These are phyloP conservation scores for Cenchrus purpureus DNA, from an alignment of 176 grass and related monocot species.

Conservation along the genomic window DNA sequence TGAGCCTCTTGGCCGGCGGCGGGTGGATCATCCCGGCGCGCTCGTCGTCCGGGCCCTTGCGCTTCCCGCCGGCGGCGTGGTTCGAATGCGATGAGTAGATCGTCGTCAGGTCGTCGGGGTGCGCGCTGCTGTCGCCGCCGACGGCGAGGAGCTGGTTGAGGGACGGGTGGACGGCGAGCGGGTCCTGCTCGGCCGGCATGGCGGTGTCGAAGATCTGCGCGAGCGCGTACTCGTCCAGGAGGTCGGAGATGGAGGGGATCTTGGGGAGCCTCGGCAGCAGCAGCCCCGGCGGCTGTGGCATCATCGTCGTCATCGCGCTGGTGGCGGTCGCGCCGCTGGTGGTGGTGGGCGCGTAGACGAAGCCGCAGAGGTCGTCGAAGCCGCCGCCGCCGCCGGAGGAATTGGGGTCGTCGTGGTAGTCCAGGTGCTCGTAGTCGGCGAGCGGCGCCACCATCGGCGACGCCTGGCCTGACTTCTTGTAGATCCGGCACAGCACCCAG, in stretches of 20 bases:
- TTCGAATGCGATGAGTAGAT: conserved; percentile 4
- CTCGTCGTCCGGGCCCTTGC: conserved; percentile 27
- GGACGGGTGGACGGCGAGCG: conserved; percentile 48
- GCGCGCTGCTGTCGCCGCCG: background rate
- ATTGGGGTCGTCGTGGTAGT: conserved; percentile 37
- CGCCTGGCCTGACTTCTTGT: conserved; percentile 67
- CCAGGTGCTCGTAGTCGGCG: conserved; percentile 53
- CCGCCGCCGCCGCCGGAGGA: conserved; percentile 21
- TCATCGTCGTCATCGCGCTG: background rate
- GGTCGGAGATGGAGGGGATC: conserved; percentile 41
- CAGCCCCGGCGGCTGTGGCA: background rate
- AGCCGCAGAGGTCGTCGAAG: conserved; percentile 24
- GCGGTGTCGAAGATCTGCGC: conserved; percentile 38
- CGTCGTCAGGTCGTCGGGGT: background rate
- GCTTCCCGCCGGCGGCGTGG: background rate
- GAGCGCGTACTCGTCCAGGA: conserved; percentile 49
- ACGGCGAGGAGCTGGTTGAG: conserved; percentile 48
- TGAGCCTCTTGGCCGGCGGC: conserved; percentile 40
- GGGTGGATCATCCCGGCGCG: background rate
- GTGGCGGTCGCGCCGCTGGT: background rate
- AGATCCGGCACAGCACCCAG: conserved; percentile 97
- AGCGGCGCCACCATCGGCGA: conserved; percentile 50
- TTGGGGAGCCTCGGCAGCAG: background rate
- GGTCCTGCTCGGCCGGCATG: conserved; percentile 1
- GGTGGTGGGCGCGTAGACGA: background rate